phyloP scores from a whole-genome alignment of 768 basidiomycete species.

The Lactarius akahatsu region DNA sequence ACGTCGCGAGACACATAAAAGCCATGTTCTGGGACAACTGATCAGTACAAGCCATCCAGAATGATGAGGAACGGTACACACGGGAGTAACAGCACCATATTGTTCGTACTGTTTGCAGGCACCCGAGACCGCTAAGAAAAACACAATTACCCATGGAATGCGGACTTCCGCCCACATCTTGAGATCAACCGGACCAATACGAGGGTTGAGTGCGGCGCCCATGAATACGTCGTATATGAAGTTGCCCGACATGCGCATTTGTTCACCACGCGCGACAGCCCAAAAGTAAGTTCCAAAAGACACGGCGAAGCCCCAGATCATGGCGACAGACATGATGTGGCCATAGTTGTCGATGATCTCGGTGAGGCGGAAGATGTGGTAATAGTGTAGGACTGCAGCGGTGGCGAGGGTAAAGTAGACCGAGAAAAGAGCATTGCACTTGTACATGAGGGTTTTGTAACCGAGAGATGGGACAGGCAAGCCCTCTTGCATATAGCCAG shows the following conservation, averaged over 20 bases:
- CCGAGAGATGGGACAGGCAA: slow-evolving; percentile 93
- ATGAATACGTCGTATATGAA: slow-evolving; percentile 95
- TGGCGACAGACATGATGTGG: slow-evolving; percentile 90
- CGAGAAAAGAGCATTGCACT: slow-evolving; percentile 90
- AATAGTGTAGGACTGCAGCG: slow-evolving; percentile 72
- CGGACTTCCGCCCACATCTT: slow-evolving; percentile 99
- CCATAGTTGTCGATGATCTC: slow-evolving; percentile 97
- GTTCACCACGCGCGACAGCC: slow-evolving; percentile 72
- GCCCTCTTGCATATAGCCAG: slow-evolving; percentile 91
- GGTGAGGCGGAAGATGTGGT: slow-evolving; percentile 83
- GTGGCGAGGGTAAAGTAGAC: slow-evolving; percentile 82
- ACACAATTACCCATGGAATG: slow-evolving; percentile 95
- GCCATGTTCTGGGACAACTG: slow-evolving; percentile 74
- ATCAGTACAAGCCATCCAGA: slow-evolving; percentile 3
- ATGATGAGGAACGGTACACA: slow-evolving; percentile 40
- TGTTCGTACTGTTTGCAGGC: slow-evolving; percentile 94
- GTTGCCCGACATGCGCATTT: slow-evolving; percentile 93
- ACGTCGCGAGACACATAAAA: slow-evolving; percentile 94
- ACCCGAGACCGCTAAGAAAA: slow-evolving; percentile 89
- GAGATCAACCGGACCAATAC: slow-evolving; percentile 86
- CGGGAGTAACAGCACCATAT: slow-evolving; percentile 88
- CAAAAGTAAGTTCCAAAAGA: slow-evolving; percentile 80
- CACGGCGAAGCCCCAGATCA: slow-evolving; percentile 85
- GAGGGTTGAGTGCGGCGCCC: slow-evolving; percentile 93
- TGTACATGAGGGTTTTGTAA: slow-evolving; percentile 92